Evolutionary conservation across 495 filamentous ascomycete species (phyloP).

Genomic region (Penicillium riverlandense): DNA sequence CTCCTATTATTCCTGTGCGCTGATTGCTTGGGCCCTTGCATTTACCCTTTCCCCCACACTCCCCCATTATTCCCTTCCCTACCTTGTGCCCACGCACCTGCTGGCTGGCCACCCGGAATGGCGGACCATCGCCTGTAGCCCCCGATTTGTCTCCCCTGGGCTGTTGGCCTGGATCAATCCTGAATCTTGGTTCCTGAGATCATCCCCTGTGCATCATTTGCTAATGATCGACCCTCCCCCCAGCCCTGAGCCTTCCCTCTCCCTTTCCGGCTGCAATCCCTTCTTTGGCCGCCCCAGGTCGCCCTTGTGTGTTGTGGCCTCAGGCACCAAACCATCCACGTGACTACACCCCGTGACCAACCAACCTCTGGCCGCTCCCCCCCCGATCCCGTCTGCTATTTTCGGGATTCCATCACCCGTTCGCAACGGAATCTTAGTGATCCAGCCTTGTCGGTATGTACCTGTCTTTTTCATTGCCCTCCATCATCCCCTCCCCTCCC

Average conservation of each 20-base stretch:
- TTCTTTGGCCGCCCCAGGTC: not conserved
- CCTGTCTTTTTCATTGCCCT: constrained; percentile 8
- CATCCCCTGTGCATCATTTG: constrained; percentile 9
- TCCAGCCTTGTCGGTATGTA: constrained; percentile 47
- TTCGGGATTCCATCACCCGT: constrained; percentile 33
- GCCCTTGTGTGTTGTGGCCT: constrained; percentile 15
- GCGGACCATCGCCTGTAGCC: constrained; percentile 9
- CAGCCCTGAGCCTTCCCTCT: constrained; percentile 1
- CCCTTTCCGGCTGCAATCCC: not conserved
- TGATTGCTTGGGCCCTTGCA: too few species aligned
- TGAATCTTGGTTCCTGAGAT: constrained; percentile 12
- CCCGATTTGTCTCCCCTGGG: constrained; percentile 6
- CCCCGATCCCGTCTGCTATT: constrained; percentile 29
- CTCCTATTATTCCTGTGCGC: too few species aligned
- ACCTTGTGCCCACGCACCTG: too few species aligned
- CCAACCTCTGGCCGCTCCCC: constrained; percentile 21
- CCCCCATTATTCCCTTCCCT: too few species aligned
- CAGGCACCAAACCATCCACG: constrained; percentile 23
- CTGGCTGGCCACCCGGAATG: not conserved
- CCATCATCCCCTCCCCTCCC: not conserved
- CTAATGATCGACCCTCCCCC: constrained; percentile 2
- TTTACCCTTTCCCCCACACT: too few species aligned
- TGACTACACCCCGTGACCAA: constrained; percentile 19
- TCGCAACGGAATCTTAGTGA: constrained; percentile 40
- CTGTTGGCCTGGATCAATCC: constrained; percentile 11